Evolutionary conservation across 2,329 filamentous ascomycete species (phyloP), one percentile per base, ranked within the genome.

Genomic region (Ceratocystis ficicola): DNA sequence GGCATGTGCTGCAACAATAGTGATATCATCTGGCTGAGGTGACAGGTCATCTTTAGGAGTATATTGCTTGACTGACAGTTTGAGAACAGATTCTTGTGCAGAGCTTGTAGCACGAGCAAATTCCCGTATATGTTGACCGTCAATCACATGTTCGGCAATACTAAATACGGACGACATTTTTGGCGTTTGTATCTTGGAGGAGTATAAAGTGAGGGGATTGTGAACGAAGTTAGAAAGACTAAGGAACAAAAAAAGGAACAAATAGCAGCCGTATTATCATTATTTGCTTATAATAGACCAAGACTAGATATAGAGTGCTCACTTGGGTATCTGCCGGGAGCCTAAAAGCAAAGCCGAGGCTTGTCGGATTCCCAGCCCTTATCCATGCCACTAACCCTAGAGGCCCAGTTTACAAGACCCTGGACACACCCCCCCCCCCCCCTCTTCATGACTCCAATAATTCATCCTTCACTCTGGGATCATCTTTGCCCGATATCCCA

Each of bases 41-140:
- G 77, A 75, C 0, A 78, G 80, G 71, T 92, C 91, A 72, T 86
- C 82, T 65, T 84, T 78, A 1, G 92, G 92, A 0, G 83, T 88
- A 73, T 97, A 97, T 73, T 96, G 90, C 78, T 96, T 96, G 64
- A 96, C 82, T 7, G 86, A 84, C 4, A 96, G 76, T 65, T 85
- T 76, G 2, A 96, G 79, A 5, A 83, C 79, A 68, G 93, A 88
- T 69, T 95, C 87, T 71, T 95, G 88, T 12, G 82, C 83, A 66
- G 82, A 79, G 2, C 85, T 81, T 1, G 88, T 90, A 12, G 88
- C 88, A 65, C 83, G 83, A 5, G 88, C 80, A 73, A 90, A 95
- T 73, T 95, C 89, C 69, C 92, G 83, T 69, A 96, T 87, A 75
- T 96, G 88, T 69, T 90, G 84, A 70, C 83, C 84, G 65, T 85